These are phyloP conservation scores for Phlebiopsis flavidoalba DNA, from an alignment of 768 basidiomycete species.

Conservation along the genomic window DNA sequence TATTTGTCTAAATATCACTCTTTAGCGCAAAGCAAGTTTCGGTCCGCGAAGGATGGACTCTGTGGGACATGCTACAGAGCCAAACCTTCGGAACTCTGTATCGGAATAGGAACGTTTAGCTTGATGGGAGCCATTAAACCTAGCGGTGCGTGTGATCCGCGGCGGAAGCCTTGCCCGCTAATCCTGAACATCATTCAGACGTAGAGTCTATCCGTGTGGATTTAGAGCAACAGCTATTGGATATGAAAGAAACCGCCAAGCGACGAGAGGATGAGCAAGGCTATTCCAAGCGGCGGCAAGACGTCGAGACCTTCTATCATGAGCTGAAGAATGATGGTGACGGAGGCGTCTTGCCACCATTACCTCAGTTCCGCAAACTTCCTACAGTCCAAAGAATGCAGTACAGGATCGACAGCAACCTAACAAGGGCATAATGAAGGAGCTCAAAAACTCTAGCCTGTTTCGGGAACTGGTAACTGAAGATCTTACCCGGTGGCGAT, in stretches of 20 bases:
- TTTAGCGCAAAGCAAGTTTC: slow-evolving; percentile 35
- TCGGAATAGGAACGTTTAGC: slow-evolving; percentile 30
- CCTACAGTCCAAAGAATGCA: slow-evolving; percentile 6
- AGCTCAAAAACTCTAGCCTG: slow-evolving; percentile 19
- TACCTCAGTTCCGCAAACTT: slow-evolving; percentile 12
- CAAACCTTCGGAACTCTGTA: slow-evolving; percentile 36
- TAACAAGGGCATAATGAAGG: background rate
- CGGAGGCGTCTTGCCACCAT: slow-evolving; percentile 1
- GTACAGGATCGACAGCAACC: background rate
- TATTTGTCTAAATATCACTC: background rate
- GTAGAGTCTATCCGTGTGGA: background rate
- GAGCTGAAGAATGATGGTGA: slow-evolving; percentile 30
- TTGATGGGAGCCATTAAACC: slow-evolving; percentile 29
- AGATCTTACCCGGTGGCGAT: slow-evolving; percentile 47
- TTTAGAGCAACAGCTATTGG: slow-evolving; percentile 27
- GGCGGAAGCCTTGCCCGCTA: background rate
- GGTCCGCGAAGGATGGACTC: slow-evolving; percentile 35
- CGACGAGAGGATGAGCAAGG: slow-evolving; percentile 25
- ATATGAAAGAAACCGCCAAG: slow-evolving; percentile 19
- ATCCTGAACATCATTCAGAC: background rate
- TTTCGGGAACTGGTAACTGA: slow-evolving; percentile 33
- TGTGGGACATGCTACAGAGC: slow-evolving; percentile 35
- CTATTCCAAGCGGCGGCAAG: slow-evolving; percentile 24
- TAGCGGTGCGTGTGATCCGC: background rate
- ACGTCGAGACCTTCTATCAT: slow-evolving; percentile 40